Base-by-base conservation (phyloP, 176 grass and related monocot species). In the Thalia dealbata region DNA sequence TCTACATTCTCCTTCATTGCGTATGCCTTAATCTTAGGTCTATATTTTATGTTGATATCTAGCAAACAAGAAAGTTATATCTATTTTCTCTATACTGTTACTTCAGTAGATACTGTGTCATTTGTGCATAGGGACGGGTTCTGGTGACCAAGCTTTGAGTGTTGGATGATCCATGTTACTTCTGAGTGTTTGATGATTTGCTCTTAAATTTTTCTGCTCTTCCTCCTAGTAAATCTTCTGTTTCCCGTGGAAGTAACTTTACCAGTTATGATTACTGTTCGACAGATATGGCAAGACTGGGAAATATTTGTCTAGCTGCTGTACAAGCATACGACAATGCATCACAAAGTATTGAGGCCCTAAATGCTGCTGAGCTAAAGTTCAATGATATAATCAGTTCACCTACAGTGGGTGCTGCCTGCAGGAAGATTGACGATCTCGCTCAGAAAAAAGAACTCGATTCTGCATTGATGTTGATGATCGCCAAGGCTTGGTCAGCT, bases 351-450 rank as follows among this genome's bases (percentile, higher is more conserved):
- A 82, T 86, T 76, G 73, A 92, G 50, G 78, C 85, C 76, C 18
- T 96, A 72, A 75, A 88, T 79, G 78, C 78, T 82, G 87, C 84
- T 25, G 89, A 92, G 73, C 23, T 80, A 70, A 92, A 96, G 73
- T 82, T 97, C 50, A 87, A 88, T 78, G 89, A 97, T 85, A 84
- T 97, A 73, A 78, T 97, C 38, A 86, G 77, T 84, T 88, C 87
- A 52, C 83, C 87, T 80, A 80, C 82, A 22, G 73, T 83, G 56
- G 87, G 92, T 16, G 81, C 73, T 61, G 78, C 86, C 67, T 90
- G 85, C 73, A 88, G 81, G 85, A 97, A 92, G 81, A 97, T 91
- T 58, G 93, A 97, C 73, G 70, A 90, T 69, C 86, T 97, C 63
- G 89, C 93, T 52, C 81, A 80, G 80, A 97, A 88, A 76, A 97